Evolutionary conservation across 2,329 filamentous ascomycete species (phyloP).

Genomic region (Colletotrichum melonis): DNA sequence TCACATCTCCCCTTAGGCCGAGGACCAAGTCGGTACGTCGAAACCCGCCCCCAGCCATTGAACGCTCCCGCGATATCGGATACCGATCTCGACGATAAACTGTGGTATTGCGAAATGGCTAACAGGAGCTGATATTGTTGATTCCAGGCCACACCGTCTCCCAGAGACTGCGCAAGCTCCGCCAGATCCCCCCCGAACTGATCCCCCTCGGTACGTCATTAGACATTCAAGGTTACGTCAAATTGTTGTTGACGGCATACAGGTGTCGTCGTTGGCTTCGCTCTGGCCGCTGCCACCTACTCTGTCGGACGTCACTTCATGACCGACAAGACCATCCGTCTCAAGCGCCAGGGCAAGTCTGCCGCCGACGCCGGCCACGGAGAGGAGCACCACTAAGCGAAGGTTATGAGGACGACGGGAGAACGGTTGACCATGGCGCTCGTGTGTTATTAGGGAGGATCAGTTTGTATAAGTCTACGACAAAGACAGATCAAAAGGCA

Average conservation of each 20-base stretch:
- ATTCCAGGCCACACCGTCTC: constrained; percentile 90
- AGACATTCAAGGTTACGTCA: constrained; percentile 24
- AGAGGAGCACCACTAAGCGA: constrained; percentile 48
- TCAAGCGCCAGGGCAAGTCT: constrained; percentile 73
- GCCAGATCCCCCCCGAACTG: constrained; percentile 92
- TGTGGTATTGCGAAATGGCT: constrained; percentile 12
- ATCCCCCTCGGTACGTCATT: constrained; percentile 84
- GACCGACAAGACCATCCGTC: constrained; percentile 92
- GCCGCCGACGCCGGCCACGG: constrained; percentile 49
- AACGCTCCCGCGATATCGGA: constrained; percentile 15
- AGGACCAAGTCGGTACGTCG: constrained; percentile 75
- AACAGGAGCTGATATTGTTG: constrained; percentile 14
- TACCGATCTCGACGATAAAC: constrained; percentile 14
- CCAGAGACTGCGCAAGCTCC: constrained; percentile 90
- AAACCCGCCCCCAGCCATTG: constrained; percentile 38
- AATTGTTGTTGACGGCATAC: constrained; percentile 23
- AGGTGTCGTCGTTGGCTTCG: constrained; percentile 91
- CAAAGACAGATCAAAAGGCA: constrained; percentile 34
- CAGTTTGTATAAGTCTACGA: constrained; percentile 37
- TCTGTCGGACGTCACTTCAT: constrained; percentile 84
- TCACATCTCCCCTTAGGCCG: constrained; percentile 61
- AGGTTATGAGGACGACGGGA: constrained; percentile 26
- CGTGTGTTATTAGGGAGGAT: constrained; percentile 35
- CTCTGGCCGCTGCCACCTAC: constrained; percentile 84
- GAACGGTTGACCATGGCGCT: constrained; percentile 23